Base-by-base conservation (phyloP, 164 flowering plant genomes). In the Liriodendron chinense region DNA sequence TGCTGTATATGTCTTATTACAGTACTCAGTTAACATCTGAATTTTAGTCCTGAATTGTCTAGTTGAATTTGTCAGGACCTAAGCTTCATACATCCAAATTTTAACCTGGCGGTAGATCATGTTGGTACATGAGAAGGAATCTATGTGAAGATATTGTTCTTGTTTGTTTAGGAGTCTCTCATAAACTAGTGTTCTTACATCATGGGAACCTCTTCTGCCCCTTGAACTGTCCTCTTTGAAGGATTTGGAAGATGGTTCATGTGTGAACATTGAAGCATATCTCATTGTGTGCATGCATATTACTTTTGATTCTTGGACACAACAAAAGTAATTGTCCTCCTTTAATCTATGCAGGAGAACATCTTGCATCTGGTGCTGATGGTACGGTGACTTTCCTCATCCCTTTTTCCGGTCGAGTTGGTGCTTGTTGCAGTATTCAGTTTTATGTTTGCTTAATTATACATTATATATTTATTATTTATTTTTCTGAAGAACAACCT, bases 301-400 rank as follows among this genome's bases (percentile, higher is more conserved):
- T 59, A 14, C 1, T 73, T 34, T 59, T 2, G 7, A 61, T 66
- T 72, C 34, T 68, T 64, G 7, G 23, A 25, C 53, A 65, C 24
- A 13, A 65, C 24, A 7, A n/a, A 61, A 68, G 9, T 76, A 56
- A 69, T 57, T 23, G 34, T 71, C 1, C 24, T 48, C 48, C 59
- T 47, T 25, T 22, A 62, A 3, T 59, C 57, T 62, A 25, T 85
- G 88, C 96, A 96, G 99, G 99, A 72, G 97, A 94, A 68, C 87
- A 78, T 48, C 92, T 96, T 78, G 98, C 97, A 62, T 96, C 99
- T 76, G 99, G 98, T 78, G 98, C 97, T 70, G 99, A 94, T 87
- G 98, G 99, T 96, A 91, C 73, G 86, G 8, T 18, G 48, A 68
- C 64, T 10, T 71, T 69, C 72, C 71, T 80, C 47, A 21, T 9